phyloP scores from a whole-genome alignment of 1,139 yeast genomes.

The Pichia sp. region DNA sequence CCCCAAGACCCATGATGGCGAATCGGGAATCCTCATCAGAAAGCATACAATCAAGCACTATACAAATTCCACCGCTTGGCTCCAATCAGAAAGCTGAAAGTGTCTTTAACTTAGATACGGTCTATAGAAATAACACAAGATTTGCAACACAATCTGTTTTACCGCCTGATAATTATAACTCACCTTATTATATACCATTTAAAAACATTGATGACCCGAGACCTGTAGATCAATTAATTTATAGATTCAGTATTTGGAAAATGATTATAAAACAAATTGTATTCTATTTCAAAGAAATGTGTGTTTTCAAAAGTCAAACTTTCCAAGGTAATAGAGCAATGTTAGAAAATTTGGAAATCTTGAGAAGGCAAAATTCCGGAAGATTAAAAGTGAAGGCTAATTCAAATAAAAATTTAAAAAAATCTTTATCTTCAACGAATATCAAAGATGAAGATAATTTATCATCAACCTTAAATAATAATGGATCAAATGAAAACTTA shows the following conservation, averaged over 20 bases:
- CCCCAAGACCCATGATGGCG: neutral
- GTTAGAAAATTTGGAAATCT: slow-evolving; percentile 54
- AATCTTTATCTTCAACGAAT: slow-evolving; percentile 17
- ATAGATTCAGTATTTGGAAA: slow-evolving; percentile 65
- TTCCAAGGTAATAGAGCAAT: slow-evolving; percentile 59
- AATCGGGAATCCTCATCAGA: neutral
- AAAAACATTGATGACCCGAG: slow-evolving; percentile 26
- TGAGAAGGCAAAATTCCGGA: slow-evolving; percentile 34
- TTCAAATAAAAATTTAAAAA: slow-evolving; percentile 21
- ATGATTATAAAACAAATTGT: slow-evolving; percentile 57
- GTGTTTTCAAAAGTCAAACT: slow-evolving; percentile 62
- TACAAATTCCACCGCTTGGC: neutral
- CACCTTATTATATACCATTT: slow-evolving; percentile 30
- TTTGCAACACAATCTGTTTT: slow-evolving; percentile 21
- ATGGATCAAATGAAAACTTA: neutral
- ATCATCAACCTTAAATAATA: slow-evolving; percentile 11
- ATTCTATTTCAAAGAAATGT: slow-evolving; percentile 54
- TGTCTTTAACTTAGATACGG: slow-evolving; percentile 12
- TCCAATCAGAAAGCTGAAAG: slow-evolving; percentile 4
- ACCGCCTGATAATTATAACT: slow-evolving; percentile 27
- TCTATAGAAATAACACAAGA: slow-evolving; percentile 13
- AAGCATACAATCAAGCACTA: neutral
- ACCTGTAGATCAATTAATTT: slow-evolving; percentile 47
- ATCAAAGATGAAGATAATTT: neutral
- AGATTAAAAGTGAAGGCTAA: slow-evolving; percentile 23